Base-by-base conservation (phyloP, 495 filamentous ascomycete species). In the Hypoxylon intermedium region DNA sequence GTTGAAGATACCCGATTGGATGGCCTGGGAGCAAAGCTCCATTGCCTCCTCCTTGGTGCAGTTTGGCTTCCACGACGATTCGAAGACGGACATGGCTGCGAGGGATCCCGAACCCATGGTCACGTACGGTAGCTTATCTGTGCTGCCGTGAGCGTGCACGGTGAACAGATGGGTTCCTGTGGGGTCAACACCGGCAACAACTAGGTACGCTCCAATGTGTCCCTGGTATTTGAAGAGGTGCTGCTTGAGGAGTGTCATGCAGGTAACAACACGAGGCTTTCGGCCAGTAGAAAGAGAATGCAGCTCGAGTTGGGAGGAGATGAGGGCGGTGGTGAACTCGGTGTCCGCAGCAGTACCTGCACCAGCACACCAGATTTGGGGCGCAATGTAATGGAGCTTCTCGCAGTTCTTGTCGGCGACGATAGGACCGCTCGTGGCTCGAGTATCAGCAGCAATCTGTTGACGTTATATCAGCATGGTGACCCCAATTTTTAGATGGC, bases 371-470 rank as follows among this genome's bases (percentile, higher is more conserved):
- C 94, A 99, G 80, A 99, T 99, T 77, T 97, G 92, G 51, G 95
- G 92, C 9, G 94, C 82, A 75, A 98, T 99, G 82, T 95, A 99
- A 79, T 99, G 95, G 45, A 99, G 86, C 82, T 99, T 99, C 78
- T 99, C 91, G 78, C 95, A 99, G 86, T 99, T 99, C 90, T 99
- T 99, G 86, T 99, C 95, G 72, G 95, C 95, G 68, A 99, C 95
- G 75, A 99, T 99, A 34, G 93, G 91, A 15, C 95, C 95, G 60
- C 90, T 93, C 34, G 95, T 99, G 50, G 95, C 95, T 86, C 95
- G 85, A 65, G 95, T 99, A 80, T 98, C 95, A 80, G 93, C 92
- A 58, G 92, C 92, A 77, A 96, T 96, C 88, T 91, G 70, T 42
- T 6, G 26, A 13, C 5, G n/a, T 45, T 13, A 26, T 23, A 42